Evolutionary conservation across 306 rosid genomes (phyloP), one percentile per base, ranked within the genome.

Genomic region (Vachellia pachyceras): DNA sequence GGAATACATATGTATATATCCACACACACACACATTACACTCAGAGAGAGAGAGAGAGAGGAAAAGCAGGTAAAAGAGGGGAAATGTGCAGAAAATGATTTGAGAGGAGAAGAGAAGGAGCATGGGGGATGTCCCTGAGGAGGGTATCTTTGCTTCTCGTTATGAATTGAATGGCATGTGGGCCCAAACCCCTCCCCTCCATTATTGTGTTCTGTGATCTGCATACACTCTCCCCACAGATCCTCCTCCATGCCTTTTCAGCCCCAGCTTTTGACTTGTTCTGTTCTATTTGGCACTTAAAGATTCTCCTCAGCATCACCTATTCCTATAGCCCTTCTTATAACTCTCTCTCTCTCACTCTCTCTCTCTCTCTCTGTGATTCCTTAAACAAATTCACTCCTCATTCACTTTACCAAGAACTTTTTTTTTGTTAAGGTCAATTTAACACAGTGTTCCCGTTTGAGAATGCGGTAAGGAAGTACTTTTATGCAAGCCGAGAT

Each of bases 51-150:
- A 52, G 63, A 63, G 85, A 86, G 75, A 76, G 20, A 72, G 68
- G 77, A 54, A 44, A 60, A 47, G 61, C 50, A 80, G 47, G 4
- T 18, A 66, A 50, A 86, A n/a, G n/a, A 86, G 12, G 66, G 15
- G 5, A 23, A 23, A 10, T 7, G 14, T 8, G 29, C 33, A 22
- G 35, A 7, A 6, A 52, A 18, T 52, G 22, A 52, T 52, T 55
- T 77, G 85, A 77, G 74, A 33, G n/a, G n/a, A n/a, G 69, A 86
- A 83, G 64, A 77, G n/a, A n/a, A 63, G 40, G 40, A 73, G 52
- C 83, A 83, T 47, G n/a, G 82, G 60, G 37, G 57, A 63, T 77
- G 89, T 83, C 78, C 82, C 83, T 80, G 17, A 5, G n/a, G n/a
- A n/a, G n/a, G 63, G 14, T 73, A 80, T 80, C 79, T 73, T 42